phyloP scores from a whole-genome alignment of 192 early-diverging fungal genomes.

The Coemansia sp. region DNA sequence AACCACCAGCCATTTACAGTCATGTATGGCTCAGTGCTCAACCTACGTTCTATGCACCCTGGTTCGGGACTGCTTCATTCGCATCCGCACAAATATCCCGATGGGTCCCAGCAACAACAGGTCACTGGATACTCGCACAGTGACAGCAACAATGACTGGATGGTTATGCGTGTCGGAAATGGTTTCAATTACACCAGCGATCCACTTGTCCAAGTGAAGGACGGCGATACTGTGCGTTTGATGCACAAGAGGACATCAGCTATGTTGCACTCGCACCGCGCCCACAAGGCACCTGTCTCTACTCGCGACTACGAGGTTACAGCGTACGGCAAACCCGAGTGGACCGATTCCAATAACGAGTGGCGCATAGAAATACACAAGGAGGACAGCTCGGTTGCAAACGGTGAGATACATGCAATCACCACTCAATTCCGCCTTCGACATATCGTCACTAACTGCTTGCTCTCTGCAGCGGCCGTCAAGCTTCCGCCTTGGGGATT shows the following conservation, averaged over 20 bases:
- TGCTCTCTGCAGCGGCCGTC: constrained; percentile 69
- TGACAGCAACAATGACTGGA: constrained; percentile 77
- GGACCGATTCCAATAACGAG: constrained; percentile 71
- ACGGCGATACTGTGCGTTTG: constrained; percentile 82
- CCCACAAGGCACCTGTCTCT: constrained; percentile 62
- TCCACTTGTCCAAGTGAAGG: constrained; percentile 58
- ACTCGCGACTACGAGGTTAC: constrained; percentile 67
- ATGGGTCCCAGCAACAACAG: constrained; percentile 77
- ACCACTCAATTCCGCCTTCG: constrained; percentile 73
- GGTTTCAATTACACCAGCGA: constrained; percentile 50
- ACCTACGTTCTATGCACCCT: constrained; percentile 32
- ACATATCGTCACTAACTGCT: constrained; percentile 76
- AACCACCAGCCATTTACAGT: constrained; percentile 28
- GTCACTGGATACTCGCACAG: constrained; percentile 81
- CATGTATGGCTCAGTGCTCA: constrained; percentile 24
- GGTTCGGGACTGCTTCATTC: constrained; percentile 62
- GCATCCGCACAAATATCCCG: constrained; percentile 64
- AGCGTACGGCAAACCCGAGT: constrained; percentile 62
- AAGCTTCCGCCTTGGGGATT: constrained; percentile 89
- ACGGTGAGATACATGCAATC: constrained; percentile 59
- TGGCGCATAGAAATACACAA: constrained; percentile 60
- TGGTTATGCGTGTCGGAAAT: constrained; percentile 33
- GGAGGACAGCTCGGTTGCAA: constrained; percentile 51
- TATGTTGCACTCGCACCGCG: constrained; percentile 65
- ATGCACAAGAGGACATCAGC: constrained; percentile 65